Base-by-base conservation (phyloP, 345 rosid species). In the Eucalyptus cloeziana region DNA sequence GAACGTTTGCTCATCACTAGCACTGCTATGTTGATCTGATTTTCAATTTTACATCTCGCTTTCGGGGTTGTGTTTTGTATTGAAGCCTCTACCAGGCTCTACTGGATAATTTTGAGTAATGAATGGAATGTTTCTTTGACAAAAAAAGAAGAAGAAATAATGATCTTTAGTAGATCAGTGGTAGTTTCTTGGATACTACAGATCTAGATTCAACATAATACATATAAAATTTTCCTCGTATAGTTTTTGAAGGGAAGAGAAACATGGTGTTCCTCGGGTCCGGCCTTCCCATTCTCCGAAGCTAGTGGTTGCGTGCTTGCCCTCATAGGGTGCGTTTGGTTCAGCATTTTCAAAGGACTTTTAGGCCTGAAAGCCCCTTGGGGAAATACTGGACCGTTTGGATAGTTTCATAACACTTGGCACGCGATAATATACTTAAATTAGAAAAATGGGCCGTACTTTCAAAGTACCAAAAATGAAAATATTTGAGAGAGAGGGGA, bases 271-370 rank as follows among this genome's bases (percentile, higher is more conserved):
- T 13, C 31, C 69, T 30, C 1, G 8, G 15, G 69, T 30, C 7
- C 16, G 33, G 31, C 7, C 33, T 62, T 62, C 31, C 31, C 31
- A 62, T 62, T 62, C 8, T 21, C 25, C 5, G 10, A 52, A 52
- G 58, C 2, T 1, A 7, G 0, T 52, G 0, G 15, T 12, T 30
- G 69, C 16, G 8, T 30, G 69, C 8, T 62, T 13, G 69, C 33
- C n/a, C 69, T 62, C 16, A 6, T 12, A 62, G 31, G 6, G 16
- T 6, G 31, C 69, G 14, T 1, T 60, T 27, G 8, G 8, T 3
- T 37, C 37, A 37, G 1, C 15, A 6, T 12, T 37, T 37, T 37
- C 40, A 37, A 37, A 37, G 40, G 40, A 37, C 40, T 37, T 37
- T 37, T 4, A 37, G 40, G 40, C 40, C 40, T 37, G 40, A 37